These are phyloP conservation scores for Rubia peregrina DNA, from an alignment of 305 asterid genomes.

Conservation along the genomic window DNA sequence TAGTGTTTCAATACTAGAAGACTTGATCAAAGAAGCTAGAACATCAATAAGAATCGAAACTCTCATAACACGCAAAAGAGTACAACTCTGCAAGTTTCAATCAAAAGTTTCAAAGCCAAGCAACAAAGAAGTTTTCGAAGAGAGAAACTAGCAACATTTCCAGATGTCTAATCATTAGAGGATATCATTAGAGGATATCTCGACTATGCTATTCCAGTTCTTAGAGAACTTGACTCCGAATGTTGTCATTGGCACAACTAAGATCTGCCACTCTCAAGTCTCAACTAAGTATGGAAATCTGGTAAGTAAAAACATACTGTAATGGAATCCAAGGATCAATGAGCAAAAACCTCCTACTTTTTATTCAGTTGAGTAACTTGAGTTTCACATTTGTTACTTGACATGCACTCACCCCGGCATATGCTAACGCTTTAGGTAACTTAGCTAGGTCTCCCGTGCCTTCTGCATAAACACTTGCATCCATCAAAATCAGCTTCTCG, in stretches of 20 bases:
- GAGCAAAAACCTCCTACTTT: background rate
- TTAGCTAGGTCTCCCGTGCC: conserved; percentile 83
- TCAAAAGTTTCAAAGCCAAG: too few species aligned
- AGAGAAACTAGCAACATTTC: too few species aligned
- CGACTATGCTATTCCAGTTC: background rate
- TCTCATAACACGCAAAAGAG: background rate
- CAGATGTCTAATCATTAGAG: too few species aligned
- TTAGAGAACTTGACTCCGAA: background rate
- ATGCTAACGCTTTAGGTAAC: conserved; percentile 65
- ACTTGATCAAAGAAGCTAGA: background rate
- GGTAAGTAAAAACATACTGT: background rate
- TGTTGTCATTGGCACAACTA: background rate
- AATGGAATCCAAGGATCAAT: background rate
- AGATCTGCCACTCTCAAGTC: background rate
- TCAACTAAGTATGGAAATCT: background rate
- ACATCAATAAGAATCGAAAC: background rate
- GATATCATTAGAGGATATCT: too few species aligned
- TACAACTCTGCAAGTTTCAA: too few species aligned
- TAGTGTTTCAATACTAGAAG: background rate
- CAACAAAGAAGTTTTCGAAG: too few species aligned
- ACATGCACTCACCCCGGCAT: conserved; percentile 63
- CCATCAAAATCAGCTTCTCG: conserved; percentile 72
- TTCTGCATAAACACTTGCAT: conserved; percentile 91
- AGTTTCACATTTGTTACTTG: too few species aligned
- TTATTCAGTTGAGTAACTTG: background rate